A percentile compares a stretch with the other conserved stretches of the same genome.
Evolutionary conservation across 495 filamentous ascomycete species (phyloP).

Genomic region (Penicillium soppii): DNA sequence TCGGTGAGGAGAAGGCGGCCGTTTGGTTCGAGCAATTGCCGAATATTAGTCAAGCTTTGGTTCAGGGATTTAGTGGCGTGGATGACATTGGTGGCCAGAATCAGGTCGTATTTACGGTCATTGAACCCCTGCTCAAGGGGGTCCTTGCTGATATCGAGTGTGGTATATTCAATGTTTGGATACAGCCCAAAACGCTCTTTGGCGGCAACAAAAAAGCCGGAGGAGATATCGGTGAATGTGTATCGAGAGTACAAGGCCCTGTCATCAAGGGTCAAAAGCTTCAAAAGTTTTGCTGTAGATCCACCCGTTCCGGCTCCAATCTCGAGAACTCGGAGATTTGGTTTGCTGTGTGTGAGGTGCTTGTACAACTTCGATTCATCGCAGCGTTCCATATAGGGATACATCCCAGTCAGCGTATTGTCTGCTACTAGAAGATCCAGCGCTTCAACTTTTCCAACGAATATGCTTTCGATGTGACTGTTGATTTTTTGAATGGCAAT

Average conservation of each 20-base stretch:
- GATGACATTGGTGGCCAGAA: conserved; percentile 52
- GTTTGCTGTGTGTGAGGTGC: conserved; percentile 36
- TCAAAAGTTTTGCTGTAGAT: conserved; percentile 33
- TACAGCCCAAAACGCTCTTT: conserved; percentile 39
- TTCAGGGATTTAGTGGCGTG: conserved; percentile 47
- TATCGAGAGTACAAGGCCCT: conserved; percentile 19
- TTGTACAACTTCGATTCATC: conserved; percentile 20
- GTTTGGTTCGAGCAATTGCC: conserved; percentile 27
- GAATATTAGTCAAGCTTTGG: conserved; percentile 39
- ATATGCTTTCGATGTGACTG: conserved; percentile 14
- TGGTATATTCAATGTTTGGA: conserved; percentile 40
- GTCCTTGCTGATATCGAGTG: conserved; percentile 49
- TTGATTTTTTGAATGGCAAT: conserved; percentile 12
- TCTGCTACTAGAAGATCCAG: conserved; percentile 31
- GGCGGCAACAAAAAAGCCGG: conserved; percentile 51
- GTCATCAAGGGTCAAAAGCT: conserved; percentile 3
- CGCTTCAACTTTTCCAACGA: conserved; percentile 17
- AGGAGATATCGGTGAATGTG: conserved; percentile 42
- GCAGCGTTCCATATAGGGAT: conserved; percentile 20
- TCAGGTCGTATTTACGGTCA: conserved; percentile 45
- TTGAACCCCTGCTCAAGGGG: conserved; percentile 50
- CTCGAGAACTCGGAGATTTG: conserved; percentile 37
- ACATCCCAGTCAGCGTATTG: conserved; percentile 26
- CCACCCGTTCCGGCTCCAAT: too few species aligned
- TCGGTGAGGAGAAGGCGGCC: conserved; percentile 30